These are phyloP conservation scores for Ananas comosus DNA, from an alignment of 176 grass and related monocot species.

Conservation along the genomic window DNA sequence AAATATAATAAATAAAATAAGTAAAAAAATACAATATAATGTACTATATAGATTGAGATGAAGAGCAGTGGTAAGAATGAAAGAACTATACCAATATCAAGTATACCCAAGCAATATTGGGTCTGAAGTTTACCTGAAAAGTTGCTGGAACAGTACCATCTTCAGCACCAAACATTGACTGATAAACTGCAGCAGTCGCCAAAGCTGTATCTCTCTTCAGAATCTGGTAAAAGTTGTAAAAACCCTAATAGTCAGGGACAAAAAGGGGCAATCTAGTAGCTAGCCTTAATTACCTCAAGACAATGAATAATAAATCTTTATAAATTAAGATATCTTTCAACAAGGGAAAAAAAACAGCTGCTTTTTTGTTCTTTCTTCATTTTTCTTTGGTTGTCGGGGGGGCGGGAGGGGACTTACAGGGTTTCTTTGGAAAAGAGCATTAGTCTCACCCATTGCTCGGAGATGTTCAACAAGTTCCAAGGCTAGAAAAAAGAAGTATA, in stretches of 20 bases:
- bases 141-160: constrained; percentile 85
- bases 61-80: not conserved
- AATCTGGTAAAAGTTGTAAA: constrained; percentile 35
- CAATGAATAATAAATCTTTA: no score
- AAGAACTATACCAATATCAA: not conserved
- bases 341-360: not conserved
- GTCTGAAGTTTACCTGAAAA: constrained; percentile 54
- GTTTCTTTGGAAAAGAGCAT: constrained; percentile 81
- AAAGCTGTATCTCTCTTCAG: constrained; percentile 81
- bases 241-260: constrained; percentile 1
- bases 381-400: no score
- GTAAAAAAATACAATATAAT: no score
- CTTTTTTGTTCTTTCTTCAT: not conserved
- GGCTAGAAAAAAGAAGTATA: constrained; percentile 38
- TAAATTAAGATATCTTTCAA: not conserved
- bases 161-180: constrained; percentile 95
- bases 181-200: constrained; percentile 83
- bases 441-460: constrained; percentile 83
- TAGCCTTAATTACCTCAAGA: not conserved
- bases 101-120: not conserved
- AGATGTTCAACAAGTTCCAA: constrained; percentile 97
- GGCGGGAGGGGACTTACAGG: constrained; percentile 29
- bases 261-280: constrained; percentile 1
- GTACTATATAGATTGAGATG: no score
- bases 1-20: no score